Evolutionary conservation across 495 filamentous ascomycete species (phyloP).

Genomic region (Pseudevernia furfuracea): DNA sequence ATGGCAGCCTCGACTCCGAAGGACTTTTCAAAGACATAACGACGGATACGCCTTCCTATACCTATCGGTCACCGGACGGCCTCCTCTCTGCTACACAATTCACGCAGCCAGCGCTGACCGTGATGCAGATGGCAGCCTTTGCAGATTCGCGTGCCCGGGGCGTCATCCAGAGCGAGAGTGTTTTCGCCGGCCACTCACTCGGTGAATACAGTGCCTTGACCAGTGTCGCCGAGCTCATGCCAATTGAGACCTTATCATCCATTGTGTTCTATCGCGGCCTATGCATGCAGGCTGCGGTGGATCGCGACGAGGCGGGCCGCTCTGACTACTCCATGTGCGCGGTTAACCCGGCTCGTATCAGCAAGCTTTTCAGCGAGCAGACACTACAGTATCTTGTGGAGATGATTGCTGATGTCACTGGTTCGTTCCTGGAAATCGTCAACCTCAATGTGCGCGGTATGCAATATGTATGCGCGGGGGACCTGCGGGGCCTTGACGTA

Average conservation of each 20-base stretch:
- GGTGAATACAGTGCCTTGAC: constrained; percentile 37
- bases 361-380: too few species aligned
- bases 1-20: constrained; percentile 19
- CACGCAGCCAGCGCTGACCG: constrained; percentile 35
- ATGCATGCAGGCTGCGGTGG: constrained; percentile 36
- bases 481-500: constrained; percentile 17
- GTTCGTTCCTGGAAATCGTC: constrained; percentile 33
- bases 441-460: constrained; percentile 35
- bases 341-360: constrained; percentile 35
- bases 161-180: constrained; percentile 25
- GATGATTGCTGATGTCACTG: constrained; percentile 4
- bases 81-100: constrained; percentile 38
- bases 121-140: constrained; percentile 35
- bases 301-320: constrained; percentile 28
- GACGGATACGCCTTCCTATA: constrained; percentile 28
- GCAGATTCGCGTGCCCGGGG: constrained; percentile 31
- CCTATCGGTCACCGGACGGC: constrained; percentile 30
- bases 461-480: constrained; percentile 42
- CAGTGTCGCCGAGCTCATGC: constrained; percentile 29
- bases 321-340: constrained; percentile 38
- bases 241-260: constrained; percentile 27
- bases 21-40: constrained; percentile 29
- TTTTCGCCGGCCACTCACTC: constrained; percentile 39
- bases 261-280: constrained; percentile 40
- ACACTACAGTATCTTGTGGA: too few species aligned